Evolutionary conservation across 805 yeast species (phyloP).

Genomic region (Saccharomycopsis sp.): DNA sequence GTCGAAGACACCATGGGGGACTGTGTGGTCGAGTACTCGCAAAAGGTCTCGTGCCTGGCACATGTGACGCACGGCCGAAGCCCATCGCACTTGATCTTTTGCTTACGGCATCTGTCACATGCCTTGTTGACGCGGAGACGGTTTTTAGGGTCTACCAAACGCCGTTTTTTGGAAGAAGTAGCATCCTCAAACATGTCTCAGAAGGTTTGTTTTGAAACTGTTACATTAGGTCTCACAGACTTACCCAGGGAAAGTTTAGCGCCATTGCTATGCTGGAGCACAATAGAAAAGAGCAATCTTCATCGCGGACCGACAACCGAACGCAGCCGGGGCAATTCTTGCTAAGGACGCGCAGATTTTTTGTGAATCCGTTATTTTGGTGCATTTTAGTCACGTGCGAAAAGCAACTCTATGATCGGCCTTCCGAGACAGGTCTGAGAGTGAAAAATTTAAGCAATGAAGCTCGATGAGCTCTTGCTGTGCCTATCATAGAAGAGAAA

Average conservation of each 20-base stretch:
- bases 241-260: no score
- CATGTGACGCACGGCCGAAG: constrained; percentile 37
- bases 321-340: neutral
- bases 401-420: no score
- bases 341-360: neutral
- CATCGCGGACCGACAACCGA: neutral
- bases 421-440: no score
- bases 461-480: no score
- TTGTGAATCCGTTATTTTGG: no score
- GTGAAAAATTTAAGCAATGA: no score
- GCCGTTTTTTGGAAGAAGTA: neutral
- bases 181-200: neutral
- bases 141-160: constrained; percentile 7
- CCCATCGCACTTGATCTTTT: constrained; percentile 41
- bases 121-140: constrained; percentile 38
- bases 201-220: neutral
- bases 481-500: no score
- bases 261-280: neutral
- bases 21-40: constrained; percentile 25
- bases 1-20: neutral
- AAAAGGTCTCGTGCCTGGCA: constrained; percentile 31
- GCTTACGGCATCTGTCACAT: constrained; percentile 38
- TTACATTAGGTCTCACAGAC: no score
- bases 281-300: neutral
- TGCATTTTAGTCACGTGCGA: no score